These are phyloP conservation scores for Apiotrichum mycotoxinovorans DNA, from an alignment of 1,284 basidiomycete genomes.

Conservation along the genomic window DNA sequence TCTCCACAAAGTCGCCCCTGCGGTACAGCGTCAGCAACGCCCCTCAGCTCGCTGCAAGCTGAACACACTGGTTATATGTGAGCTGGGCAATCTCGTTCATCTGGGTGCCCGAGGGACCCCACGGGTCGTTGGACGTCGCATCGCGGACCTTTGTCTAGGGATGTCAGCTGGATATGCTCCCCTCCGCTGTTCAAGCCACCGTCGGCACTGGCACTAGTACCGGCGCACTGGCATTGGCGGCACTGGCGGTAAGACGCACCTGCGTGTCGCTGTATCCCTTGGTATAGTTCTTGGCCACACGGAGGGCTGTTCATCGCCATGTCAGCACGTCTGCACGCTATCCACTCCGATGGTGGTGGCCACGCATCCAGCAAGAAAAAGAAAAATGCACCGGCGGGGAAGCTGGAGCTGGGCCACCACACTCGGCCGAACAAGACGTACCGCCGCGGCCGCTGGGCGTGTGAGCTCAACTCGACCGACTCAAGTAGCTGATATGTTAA, in stretches of 20 bases:
- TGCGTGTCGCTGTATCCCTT: conserved; percentile 80
- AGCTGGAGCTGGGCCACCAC: not conserved
- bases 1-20: conserved; percentile 96
- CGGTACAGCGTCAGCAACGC: not conserved
- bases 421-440: conserved; percentile 8
- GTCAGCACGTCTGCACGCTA: too few species aligned
- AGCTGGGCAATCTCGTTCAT: conserved; percentile 99
- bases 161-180: too few species aligned
- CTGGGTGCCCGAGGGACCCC: conserved; percentile 96
- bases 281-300: conserved; percentile 90
- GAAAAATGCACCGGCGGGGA: too few species aligned
- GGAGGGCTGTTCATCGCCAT: conserved; percentile 66
- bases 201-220: too few species aligned
- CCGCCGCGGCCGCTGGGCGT: conserved; percentile 44
- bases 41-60: too few species aligned
- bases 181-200: too few species aligned
- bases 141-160: conserved; percentile 87
- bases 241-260: conserved; percentile 22
- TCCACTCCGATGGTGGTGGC: too few species aligned
- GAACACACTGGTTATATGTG: conserved; percentile 90
- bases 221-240: not conserved
- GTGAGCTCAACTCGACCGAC: conserved; percentile 23
- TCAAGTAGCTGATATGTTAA: too few species aligned
- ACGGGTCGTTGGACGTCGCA: conserved; percentile 99
- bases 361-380: too few species aligned